Evolutionary conservation across 139 green algal genomes (phyloP).

Genomic region (Deuterostichococcus epilithicus): DNA sequence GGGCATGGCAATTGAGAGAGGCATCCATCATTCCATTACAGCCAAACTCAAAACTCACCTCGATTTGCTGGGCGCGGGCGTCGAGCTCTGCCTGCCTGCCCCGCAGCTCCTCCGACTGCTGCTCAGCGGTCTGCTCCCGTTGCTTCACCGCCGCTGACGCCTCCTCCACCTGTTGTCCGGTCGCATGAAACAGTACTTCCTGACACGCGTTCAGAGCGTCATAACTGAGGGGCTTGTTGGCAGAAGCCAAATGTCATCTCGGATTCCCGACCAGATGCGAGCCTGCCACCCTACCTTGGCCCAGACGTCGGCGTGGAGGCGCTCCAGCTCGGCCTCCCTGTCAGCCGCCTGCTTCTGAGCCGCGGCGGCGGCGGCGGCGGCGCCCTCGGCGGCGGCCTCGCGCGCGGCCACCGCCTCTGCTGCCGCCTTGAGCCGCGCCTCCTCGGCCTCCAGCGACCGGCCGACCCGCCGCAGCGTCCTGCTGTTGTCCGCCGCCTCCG

Average conservation of each 20-base stretch:
- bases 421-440: not conserved
- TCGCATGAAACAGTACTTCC: not conserved
- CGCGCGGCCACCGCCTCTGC: not conserved
- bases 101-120: constrained; percentile 4
- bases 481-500: not conserved
- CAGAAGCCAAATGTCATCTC: not conserved
- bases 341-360: not conserved
- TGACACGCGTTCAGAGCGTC: not conserved
- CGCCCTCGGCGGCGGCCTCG: not conserved
- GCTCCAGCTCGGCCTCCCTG: constrained; percentile 7
- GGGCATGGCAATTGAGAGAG: not conserved
- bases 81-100: constrained; percentile 7
- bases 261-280: not conserved
- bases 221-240: not conserved
- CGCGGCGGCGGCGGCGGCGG: not conserved
- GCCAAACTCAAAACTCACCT: constrained; percentile 5
- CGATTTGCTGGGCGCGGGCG: constrained; percentile 1
- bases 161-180: constrained; percentile 4
- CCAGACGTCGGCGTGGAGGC: constrained; percentile 8
- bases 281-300: not conserved
- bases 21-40: not conserved
- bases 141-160: not conserved
- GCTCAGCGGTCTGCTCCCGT: constrained; percentile 10
- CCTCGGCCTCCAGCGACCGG: constrained; percentile 10
- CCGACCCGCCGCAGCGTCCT: not conserved